Base-by-base conservation (phyloP, 1,139 yeast species). In the Debaryomycetaceae sp. region DNA sequence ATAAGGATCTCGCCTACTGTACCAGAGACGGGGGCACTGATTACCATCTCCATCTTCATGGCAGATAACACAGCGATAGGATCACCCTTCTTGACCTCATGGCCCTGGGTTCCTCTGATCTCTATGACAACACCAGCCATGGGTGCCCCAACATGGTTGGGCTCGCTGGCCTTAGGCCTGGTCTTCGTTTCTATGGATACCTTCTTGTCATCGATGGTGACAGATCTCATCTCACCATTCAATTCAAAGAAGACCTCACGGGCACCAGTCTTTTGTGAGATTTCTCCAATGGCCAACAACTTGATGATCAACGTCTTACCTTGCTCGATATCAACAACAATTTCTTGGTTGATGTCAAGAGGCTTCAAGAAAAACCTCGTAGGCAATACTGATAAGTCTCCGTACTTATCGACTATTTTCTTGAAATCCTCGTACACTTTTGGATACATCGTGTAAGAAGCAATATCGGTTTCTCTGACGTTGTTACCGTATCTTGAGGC, bases 21-120 rank as follows among this genome's bases (percentile, higher is more conserved):
- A 63, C 99, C 99, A 48, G 85, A 77, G 50, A 81, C 84, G 44
- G 96, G 96, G 7, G 99, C 93, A 63, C 91, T 81, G 56, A 93
- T 91, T 43, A 93, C 96, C 98, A 93, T 93, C 75, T 93, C 99
- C 99, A 95, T 95, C 81, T 95, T 95, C 99, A 93, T 95, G 53
- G 99, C 99, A 62, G 95, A 84, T 61, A 93, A 78, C 29, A 93
- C 97, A 46, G 96, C 96, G 57, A 93, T 69, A 38, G 97, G 95
- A 63, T 93, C 97, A 55, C 99, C 99, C 81, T 91, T 93, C 80
- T 87, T 89, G 54, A 95, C 96, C 55, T 84, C 86, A 44, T 83
- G 76, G 49, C 96, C 97, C 56, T 81, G 81, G 72, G 89, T 87
- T 49, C 89, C 87, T 62, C 95, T 88, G 47, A 93, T 85, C 70